These are phyloP conservation scores for Beauveria asiatica DNA, from an alignment of 2,329 filamentous ascomycete species.

Conservation along the genomic window DNA sequence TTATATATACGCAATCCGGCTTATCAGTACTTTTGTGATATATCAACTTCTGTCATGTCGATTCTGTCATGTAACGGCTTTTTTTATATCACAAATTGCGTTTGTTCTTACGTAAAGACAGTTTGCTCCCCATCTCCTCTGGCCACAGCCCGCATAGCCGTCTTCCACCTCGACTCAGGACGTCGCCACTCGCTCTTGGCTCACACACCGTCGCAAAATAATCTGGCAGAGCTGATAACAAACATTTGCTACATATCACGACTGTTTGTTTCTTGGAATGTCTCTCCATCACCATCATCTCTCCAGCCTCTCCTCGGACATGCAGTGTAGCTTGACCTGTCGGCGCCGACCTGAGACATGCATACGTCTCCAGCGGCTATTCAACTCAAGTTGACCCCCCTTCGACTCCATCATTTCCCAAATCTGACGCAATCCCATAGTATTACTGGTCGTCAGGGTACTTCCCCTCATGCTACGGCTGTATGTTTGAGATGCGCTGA, in stretches of 20 bases:
- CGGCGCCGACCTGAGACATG: neutral
- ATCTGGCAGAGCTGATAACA: neutral
- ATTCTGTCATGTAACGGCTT: no score
- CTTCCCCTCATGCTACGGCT: neutral
- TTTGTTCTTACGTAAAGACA: no score
- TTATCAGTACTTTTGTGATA: no score
- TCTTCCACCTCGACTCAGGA: neutral
- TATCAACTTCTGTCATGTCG: no score
- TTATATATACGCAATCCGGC: no score
- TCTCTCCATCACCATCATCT: no score
- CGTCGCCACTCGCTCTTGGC: neutral
- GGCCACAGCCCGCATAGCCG: neutral
- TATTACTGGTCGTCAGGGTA: neutral
- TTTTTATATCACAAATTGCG: no score
- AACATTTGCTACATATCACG: neutral
- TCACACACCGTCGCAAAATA: neutral
- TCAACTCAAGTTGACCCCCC: neutral
- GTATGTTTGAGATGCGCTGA: neutral
- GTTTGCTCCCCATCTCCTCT: neutral
- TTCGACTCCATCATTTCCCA: neutral
- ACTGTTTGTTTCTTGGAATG: no score
- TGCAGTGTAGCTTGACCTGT: conserved; percentile 6
- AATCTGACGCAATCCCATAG: neutral
- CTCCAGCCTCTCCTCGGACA: neutral
- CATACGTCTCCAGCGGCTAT: neutral